Conservation (phyloP, 2,329 filamentous ascomycete genomes). For the Verticillium zaregamsianum region DNA sequence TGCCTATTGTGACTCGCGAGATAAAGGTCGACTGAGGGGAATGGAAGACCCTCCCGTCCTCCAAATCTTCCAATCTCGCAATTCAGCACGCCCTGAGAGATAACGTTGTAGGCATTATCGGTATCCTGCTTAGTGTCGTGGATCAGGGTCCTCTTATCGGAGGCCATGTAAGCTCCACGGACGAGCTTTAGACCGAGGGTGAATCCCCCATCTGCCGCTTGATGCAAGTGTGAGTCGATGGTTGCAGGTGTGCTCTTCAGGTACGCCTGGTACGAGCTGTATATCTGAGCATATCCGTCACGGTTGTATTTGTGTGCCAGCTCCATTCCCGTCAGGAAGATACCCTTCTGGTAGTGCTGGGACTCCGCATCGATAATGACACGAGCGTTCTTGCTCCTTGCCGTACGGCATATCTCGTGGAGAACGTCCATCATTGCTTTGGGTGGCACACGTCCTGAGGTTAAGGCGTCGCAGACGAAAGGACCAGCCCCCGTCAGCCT, state of each 20-base stretch:
- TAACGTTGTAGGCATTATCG: constrained; percentile 45
- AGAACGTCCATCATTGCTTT: constrained; percentile 37
- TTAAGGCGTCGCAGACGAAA: constrained; percentile 31
- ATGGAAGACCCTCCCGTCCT: constrained; percentile 17
- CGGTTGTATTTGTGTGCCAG: constrained; percentile 35
- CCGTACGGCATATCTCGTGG: constrained; percentile 30
- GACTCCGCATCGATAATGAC: constrained; percentile 43
- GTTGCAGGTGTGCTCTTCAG: constrained; percentile 40
- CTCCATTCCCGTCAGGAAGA: constrained; percentile 25
- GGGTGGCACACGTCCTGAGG: constrained; percentile 26
- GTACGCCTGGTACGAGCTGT: constrained; percentile 55
- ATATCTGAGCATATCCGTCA: constrained; percentile 27
- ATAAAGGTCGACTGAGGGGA: constrained; percentile 43
- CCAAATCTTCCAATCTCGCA: constrained; percentile 19
- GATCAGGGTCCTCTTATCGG: constrained; percentile 43
- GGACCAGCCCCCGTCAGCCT: constrained; percentile 40
- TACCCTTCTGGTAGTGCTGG: constrained; percentile 37
- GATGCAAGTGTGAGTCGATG: constrained; percentile 39
- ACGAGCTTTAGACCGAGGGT: constrained; percentile 54
- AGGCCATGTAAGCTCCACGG: constrained; percentile 50
- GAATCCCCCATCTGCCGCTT: constrained; percentile 40
- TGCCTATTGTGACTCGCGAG: constrained; percentile 50
- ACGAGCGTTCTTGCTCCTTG: constrained; percentile 32
- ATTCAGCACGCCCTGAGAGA: constrained; percentile 40
- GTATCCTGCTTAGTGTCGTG: constrained; percentile 50